Evolutionary conservation across 2,329 filamentous ascomycete species (phyloP).

Genomic region (Amphichorda felina): DNA sequence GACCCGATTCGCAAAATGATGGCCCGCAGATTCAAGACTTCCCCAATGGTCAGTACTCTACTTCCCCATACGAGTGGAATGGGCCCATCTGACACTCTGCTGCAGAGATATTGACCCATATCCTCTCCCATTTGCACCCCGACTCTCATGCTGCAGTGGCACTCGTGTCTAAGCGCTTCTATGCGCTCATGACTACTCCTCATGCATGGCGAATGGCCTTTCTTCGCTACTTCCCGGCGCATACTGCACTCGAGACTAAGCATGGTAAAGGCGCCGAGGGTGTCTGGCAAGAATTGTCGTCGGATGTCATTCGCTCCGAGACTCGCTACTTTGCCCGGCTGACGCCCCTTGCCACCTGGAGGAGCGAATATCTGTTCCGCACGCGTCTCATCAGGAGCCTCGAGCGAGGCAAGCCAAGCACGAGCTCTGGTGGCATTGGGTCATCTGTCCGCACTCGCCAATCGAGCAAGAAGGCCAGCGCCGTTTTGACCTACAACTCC

Average conservation of each 20-base stretch:
- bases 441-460: conserved; percentile 34
- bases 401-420: conserved; percentile 65
- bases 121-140: conserved; percentile 80
- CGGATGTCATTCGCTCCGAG: conserved; percentile 54
- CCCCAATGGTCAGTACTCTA: conserved; percentile 60
- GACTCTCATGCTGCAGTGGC: conserved; percentile 73
- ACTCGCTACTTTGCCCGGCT: conserved; percentile 72
- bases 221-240: conserved; percentile 76
- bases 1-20: conserved; percentile 22
- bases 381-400: conserved; percentile 76
- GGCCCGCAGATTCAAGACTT: conserved; percentile 43
- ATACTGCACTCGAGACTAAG: conserved; percentile 27
- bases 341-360: conserved; percentile 79
- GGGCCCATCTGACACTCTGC: conserved; percentile 1
- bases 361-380: conserved; percentile 86
- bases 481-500: conserved; percentile 77
- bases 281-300: conserved; percentile 30
- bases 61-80: no score
- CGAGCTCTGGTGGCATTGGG: conserved; percentile 37
- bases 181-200: conserved; percentile 75
- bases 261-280: conserved; percentile 20
- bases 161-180: conserved; percentile 79
- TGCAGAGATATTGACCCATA: conserved; percentile 81
- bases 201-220: conserved; percentile 94
- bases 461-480: conserved; percentile 53